Evolutionary conservation across 2,329 filamentous ascomycete genomes (phyloP).

Genomic region (Aspergillus proliferans): DNA sequence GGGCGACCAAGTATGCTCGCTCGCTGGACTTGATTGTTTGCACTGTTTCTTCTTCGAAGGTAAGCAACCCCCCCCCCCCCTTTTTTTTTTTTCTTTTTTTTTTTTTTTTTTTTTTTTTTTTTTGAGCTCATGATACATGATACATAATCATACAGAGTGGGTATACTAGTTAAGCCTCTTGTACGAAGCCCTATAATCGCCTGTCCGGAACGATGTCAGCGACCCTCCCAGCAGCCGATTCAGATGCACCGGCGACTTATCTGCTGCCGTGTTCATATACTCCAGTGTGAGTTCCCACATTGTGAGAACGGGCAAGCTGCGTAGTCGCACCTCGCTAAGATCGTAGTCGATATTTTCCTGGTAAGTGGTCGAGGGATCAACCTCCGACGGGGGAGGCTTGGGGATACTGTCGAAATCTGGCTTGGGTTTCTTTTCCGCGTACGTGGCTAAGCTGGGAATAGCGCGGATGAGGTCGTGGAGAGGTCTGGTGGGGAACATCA

Average conservation of each 20-base stretch:
- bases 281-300: slow-evolving; percentile 32
- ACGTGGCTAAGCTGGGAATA: slow-evolving; percentile 27
- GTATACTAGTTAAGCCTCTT: neutral
- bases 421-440: slow-evolving; percentile 22
- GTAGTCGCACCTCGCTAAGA: slow-evolving; percentile 24
- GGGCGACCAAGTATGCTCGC: slow-evolving; percentile 44
- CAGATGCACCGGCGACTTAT: slow-evolving; percentile 17
- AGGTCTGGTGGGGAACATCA: slow-evolving; percentile 24
- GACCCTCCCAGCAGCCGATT: slow-evolving; percentile 24
- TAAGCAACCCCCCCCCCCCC: neutral
- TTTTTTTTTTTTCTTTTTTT: neutral
- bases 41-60: slow-evolving; percentile 46
- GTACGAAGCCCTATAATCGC: slow-evolving; percentile 5
- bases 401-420: slow-evolving; percentile 19
- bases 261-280: slow-evolving; percentile 26
- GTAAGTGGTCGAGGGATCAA: slow-evolving; percentile 16
- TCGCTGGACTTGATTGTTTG: slow-evolving; percentile 52
- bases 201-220: slow-evolving; percentile 20
- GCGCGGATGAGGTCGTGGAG: slow-evolving; percentile 26
- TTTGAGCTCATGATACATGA: neutral
- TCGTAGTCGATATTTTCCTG: slow-evolving; percentile 31
- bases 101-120: no score
- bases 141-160: neutral
- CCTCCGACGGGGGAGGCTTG: slow-evolving; percentile 6
- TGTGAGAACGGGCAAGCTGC: slow-evolving; percentile 22